Conservation (phyloP, 1,284 basidiomycete species). For the Ustilago vetiveriae region DNA sequence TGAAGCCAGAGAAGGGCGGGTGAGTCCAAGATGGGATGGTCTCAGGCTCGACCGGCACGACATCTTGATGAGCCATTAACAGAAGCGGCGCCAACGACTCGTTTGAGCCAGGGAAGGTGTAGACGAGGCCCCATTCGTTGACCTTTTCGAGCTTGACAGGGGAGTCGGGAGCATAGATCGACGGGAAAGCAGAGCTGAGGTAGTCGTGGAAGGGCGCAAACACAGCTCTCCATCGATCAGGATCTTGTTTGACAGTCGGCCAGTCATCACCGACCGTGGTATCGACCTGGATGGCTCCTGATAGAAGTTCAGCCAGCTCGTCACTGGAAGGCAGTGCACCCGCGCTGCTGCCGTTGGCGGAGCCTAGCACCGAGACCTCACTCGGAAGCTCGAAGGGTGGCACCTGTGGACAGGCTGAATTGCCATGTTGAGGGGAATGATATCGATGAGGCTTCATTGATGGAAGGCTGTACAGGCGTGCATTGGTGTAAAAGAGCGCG, state of each 20-base stretch:
- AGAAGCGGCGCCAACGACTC: constrained; percentile 74
- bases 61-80: constrained; percentile 75
- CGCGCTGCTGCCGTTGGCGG: background rate
- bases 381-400: constrained; percentile 22
- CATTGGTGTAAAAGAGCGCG: constrained; percentile 1
- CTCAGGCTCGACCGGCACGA: constrained; percentile 70
- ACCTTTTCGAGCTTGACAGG: constrained; percentile 66
- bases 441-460: background rate
- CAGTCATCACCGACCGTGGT: constrained; percentile 51
- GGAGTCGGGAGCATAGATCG: constrained; percentile 30
- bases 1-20: constrained; percentile 70
- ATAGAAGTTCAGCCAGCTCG: constrained; percentile 33
- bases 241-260: constrained; percentile 45
- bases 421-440: background rate
- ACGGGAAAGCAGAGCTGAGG: constrained; percentile 34
- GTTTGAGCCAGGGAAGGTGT: constrained; percentile 74
- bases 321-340: constrained; percentile 20
- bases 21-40: constrained; percentile 70
- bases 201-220: constrained; percentile 51
- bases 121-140: constrained; percentile 76
- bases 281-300: constrained; percentile 51
- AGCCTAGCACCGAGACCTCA: background rate
- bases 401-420: constrained; percentile 30
- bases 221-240: constrained; percentile 36
- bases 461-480: background rate